phyloP scores from a whole-genome alignment of 305 asterid species.

The Solanum aculeatissimum region DNA sequence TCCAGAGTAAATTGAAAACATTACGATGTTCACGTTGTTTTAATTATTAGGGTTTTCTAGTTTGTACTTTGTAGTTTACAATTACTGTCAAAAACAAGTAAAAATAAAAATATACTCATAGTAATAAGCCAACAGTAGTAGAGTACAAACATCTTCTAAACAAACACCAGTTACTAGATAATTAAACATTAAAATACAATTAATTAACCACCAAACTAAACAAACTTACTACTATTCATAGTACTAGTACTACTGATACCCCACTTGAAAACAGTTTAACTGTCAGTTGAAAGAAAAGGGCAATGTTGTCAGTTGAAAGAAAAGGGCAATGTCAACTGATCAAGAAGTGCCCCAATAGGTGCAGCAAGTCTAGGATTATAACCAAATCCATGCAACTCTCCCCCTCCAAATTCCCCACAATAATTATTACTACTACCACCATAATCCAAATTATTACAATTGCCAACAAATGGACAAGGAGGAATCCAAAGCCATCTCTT shows the following conservation, averaged over 20 bases:
- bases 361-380: slow-evolving; percentile 63
- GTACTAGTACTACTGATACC: background rate
- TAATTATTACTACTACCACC: background rate
- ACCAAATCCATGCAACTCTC: slow-evolving; percentile 66
- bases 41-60: background rate
- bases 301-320: slow-evolving; percentile 32
- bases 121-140: background rate
- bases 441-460: background rate
- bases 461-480: slow-evolving; percentile 37
- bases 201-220: background rate
- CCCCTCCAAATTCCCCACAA: slow-evolving; percentile 4
- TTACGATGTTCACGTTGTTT: background rate
- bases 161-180: background rate
- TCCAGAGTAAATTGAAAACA: background rate
- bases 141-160: background rate
- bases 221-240: background rate
- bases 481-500: slow-evolving; percentile 86
- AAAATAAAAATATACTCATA: background rate
- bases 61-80: background rate
- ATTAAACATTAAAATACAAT: background rate
- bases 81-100: background rate
- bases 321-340: slow-evolving; percentile 73
- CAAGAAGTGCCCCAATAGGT: slow-evolving; percentile 71
- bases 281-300: slow-evolving; percentile 38
- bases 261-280: background rate